Base-by-base conservation (phyloP, 2,329 filamentous ascomycete genomes). In the Aureobasidium mangrovei region DNA sequence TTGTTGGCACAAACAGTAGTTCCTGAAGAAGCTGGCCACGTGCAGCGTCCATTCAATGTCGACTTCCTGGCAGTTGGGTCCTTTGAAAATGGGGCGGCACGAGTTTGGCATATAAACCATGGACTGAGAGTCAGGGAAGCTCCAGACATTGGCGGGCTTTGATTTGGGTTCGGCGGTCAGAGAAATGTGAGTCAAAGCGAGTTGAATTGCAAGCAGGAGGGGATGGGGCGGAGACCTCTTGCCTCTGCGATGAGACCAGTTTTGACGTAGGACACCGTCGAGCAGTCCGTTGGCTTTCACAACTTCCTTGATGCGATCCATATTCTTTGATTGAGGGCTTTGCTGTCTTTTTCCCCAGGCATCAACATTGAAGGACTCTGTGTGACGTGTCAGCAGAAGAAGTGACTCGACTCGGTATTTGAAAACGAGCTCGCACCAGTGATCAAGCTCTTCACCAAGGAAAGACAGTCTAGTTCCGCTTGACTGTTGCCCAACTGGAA, bases 1-100 rank as follows among this genome's bases (percentile, higher is more conserved):
- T 33, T 77, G 62, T 0, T 71, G 67, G 26, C 62, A 60, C 39
- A 69, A 70, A 62, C 79, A 70, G 57, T 80, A 75, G 46, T 73
- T 71, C 43, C 73, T 73, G 67, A 79, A 80, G 68, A 79, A 80
- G 57, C 78, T 77, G 41, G 76, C 61, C 38, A 72, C 66, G 57
- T 78, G 72, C 4, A 78, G 61, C 2, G 74, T 49, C 71, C 72
- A 77, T 2, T 69, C 62, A 51, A 75, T 64, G 57, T 79, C 74
- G 48, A 79, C 59, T 1, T 68, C 57, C 3, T 63, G 53, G 32
- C 67, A 65, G 27, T 65, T 63, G 32, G 57, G 57, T 12, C 73
- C 74, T 7, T 52, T 40, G 58, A 75, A 78, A 4, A 79, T 63
- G 0, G 72, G 72, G 3, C 65, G 64, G 0, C 51, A 44, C 1